Base-by-base conservation (phyloP, 2,329 filamentous ascomycete species). In the Alternaria longipes region DNA sequence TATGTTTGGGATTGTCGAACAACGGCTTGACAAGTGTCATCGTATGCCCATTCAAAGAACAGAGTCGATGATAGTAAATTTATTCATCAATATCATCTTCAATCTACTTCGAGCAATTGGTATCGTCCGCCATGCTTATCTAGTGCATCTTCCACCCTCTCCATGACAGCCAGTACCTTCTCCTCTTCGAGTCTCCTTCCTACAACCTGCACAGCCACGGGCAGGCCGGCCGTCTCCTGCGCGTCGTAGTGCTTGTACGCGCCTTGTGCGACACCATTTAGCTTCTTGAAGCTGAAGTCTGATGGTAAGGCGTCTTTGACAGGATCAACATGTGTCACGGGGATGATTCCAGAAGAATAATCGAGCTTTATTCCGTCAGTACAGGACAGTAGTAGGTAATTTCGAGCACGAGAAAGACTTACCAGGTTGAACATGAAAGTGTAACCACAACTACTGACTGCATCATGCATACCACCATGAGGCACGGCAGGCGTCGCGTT, bases 341-440 rank as follows among this genome's bases (percentile, higher is more conserved):
- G 94, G 22, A 98, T 74, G 36, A 97, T 88, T 38, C 94, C 94
- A 12, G 87, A 86, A 1, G 91, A 87, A 79, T 97, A 97, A 75
- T 97, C 94, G 50, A 97, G 87, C 87, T 92, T 63, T 26, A 8
- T 22, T 9, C 3, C 4, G 60, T 72, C 46, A 69, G 63, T 18
- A 36, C 20, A 38, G 38, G 3, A 4, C 18, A 40, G 14, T 7
- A 32, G 26, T 8, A 54, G 34, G 26, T 8, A 54, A 34, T 18
- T 5, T 8, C 8, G 7, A n/a, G 8, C 12, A 8, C 7, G 24
- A 12, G 46, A 3, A n/a, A 42, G 7, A 81, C 87, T 79, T 81
- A 91, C 90, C 72, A 97, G 67, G 71, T 97, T 97, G 82, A 95
- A 98, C 57, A 97, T 80, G 76, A 97, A 97, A 0, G 94, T 97